phyloP scores from a whole-genome alignment of 768 basidiomycete species.

The Exsudoporus frostii region DNA sequence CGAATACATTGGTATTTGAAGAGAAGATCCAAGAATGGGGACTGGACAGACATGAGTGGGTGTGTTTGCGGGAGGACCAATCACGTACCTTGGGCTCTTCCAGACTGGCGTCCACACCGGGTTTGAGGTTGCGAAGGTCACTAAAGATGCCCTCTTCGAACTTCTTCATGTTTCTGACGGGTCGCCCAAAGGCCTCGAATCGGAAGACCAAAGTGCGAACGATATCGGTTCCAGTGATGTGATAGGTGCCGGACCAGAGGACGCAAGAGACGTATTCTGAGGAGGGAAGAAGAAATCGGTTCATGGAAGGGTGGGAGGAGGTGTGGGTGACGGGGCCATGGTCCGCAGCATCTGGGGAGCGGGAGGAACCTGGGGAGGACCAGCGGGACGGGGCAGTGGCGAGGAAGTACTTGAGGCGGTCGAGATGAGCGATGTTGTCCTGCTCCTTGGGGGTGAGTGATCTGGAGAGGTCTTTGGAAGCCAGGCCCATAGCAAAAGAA shows the following conservation, averaged over 20 bases:
- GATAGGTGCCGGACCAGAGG: conserved; percentile 86
- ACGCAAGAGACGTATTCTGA: conserved; percentile 90
- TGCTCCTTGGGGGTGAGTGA: conserved; percentile 62
- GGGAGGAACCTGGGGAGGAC: conserved; percentile 40
- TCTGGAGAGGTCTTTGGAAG: conserved; percentile 33
- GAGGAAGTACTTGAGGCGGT: conserved; percentile 85
- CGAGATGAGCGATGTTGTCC: conserved; percentile 69
- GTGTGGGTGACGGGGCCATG: conserved; percentile 36
- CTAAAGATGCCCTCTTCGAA: conserved; percentile 97
- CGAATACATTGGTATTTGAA: conserved; percentile 98
- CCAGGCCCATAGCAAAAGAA: conserved; percentile 26
- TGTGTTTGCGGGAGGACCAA: conserved; percentile 10
- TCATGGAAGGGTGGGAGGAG: conserved; percentile 73
- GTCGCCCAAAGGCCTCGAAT: conserved; percentile 89
- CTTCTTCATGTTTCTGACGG: conserved; percentile 91
- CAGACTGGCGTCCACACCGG: conserved; percentile 85
- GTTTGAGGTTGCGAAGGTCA: conserved; percentile 91
- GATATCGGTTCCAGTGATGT: conserved; percentile 96
- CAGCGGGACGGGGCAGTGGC: conserved; percentile 80
- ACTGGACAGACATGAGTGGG: conserved; percentile 42
- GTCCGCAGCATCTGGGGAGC: conserved; percentile 19
- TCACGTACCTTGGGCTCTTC: conserved; percentile 90
- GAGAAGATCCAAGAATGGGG: conserved; percentile 86
- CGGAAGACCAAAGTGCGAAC: conserved; percentile 93
- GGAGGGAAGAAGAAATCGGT: conserved; percentile 83